phyloP scores from a whole-genome alignment of 2,329 filamentous ascomycete species.

The Colletotrichum lindemuthianum region DNA sequence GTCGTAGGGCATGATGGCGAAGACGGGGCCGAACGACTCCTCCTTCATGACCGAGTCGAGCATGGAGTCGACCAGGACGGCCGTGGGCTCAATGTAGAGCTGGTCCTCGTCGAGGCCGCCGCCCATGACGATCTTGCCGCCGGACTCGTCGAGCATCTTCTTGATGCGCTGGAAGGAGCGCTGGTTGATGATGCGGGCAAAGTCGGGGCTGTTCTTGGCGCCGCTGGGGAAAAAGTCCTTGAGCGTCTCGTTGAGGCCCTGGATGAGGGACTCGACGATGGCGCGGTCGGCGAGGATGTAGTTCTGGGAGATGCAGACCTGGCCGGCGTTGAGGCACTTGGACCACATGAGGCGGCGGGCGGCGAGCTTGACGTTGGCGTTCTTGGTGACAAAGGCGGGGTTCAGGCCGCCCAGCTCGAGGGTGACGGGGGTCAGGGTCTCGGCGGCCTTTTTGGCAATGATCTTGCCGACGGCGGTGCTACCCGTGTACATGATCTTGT shows the following conservation, averaged over 20 bases:
- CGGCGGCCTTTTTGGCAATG: constrained; percentile 88
- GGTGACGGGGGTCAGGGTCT: constrained; percentile 85
- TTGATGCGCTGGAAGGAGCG: constrained; percentile 85
- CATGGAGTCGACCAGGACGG: constrained; percentile 81
- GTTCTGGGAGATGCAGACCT: constrained; percentile 93
- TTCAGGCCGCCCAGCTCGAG: constrained; percentile 93
- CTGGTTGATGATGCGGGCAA: constrained; percentile 82
- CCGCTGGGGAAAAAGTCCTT: constrained; percentile 87
- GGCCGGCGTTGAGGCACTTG: constrained; percentile 87
- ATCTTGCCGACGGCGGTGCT: constrained; percentile 82
- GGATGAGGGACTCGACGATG: constrained; percentile 76
- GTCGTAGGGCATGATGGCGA: constrained; percentile 82
- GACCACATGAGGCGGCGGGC: constrained; percentile 89
- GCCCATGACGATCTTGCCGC: constrained; percentile 87
- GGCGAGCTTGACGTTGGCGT: constrained; percentile 81
- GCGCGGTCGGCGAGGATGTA: constrained; percentile 86
- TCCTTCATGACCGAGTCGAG: constrained; percentile 82
- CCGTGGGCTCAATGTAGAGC: constrained; percentile 89
- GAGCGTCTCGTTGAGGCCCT: constrained; percentile 76
- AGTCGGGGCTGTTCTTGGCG: constrained; percentile 80
- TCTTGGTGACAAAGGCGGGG: constrained; percentile 89
- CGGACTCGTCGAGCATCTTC: constrained; percentile 86
- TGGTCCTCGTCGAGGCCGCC: constrained; percentile 83
- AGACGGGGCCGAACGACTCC: constrained; percentile 94
- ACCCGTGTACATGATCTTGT: constrained; percentile 98